phyloP scores from a whole-genome alignment of 164 flowering plant species.

The Dillenia suffruticosa region DNA sequence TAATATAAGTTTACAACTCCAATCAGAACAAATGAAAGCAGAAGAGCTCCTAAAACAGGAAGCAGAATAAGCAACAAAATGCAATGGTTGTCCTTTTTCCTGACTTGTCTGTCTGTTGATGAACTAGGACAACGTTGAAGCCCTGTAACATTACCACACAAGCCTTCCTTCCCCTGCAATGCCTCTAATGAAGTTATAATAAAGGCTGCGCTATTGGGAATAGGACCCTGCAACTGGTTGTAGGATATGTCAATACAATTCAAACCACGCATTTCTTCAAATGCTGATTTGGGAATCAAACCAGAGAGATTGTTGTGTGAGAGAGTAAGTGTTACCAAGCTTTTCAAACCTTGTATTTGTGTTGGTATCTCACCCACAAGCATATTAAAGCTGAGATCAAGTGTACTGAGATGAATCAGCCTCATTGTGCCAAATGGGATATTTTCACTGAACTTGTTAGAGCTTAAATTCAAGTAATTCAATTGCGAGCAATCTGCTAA shows the following conservation, averaged over 20 bases:
- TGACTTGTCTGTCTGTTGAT: too few relatives aligned
- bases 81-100: too few relatives aligned
- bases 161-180: background rate
- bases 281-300: background rate
- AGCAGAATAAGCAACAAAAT: too few relatives aligned
- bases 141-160: too few relatives aligned
- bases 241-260: background rate
- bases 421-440: background rate
- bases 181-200: background rate
- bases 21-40: too few relatives aligned
- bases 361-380: background rate
- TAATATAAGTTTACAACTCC: too few relatives aligned
- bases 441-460: background rate
- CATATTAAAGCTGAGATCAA: constrained; percentile 2
- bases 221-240: background rate
- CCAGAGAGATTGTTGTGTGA: constrained; percentile 5
- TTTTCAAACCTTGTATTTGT: background rate
- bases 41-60: too few relatives aligned
- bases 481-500: background rate
- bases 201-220: background rate
- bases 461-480: background rate
- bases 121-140: too few relatives aligned
- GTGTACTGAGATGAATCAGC: background rate
- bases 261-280: background rate
- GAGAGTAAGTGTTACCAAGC: background rate